Evolutionary conservation across 202 grass and related monocot genomes (phyloP), one percentile per base, ranked within the genome.

Genomic region (Schoenoplectus tabernaemontani): DNA sequence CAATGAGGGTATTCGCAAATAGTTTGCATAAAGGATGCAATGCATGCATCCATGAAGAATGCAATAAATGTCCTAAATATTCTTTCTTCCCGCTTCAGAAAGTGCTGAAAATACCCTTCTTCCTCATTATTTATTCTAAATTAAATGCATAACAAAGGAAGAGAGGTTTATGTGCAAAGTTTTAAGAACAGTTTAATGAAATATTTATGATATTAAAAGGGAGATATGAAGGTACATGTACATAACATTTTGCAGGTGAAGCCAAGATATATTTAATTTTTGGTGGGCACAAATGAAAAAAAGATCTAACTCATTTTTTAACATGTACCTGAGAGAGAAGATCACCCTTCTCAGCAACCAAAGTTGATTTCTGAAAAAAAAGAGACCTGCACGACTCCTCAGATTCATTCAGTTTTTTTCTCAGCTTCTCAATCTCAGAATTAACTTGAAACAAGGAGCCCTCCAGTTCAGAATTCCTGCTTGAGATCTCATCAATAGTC

Each of bases 391-490:
- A 86, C 4, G 38, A 65, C 19, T 92, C 85, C 85, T 99, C 92
- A 80, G 81, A 86, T 68, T 93, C 77, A 86, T 87, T 91, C 77
- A 99, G 79, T 61, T 96, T 99, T 83, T 34, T 50, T 84, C 72
- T 89, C 57, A 93, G 84, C 30, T 64, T 68, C 42, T 86, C 82
- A 57, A 92, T 12, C 78, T 91, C 88, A 81, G 34, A 44, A 83
- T 92, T 89, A 64, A 60, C 84, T 85, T 88, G 79, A 82, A 70
- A 90, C 82, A 98, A 78, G 47, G 83, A 85, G 48, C 77, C 85
- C 66, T 91, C 90, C 85, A 95, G 79, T 53, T 70, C 37, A 51
- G 87, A 87, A 77, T 95, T 95, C 76, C 87, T 92, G 69, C 81
- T 89, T 81, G 86, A 91, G 84, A 89, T 88, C 10, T 89, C 79